phyloP scores from a whole-genome alignment of 768 basidiomycete species.

The Trametes punicea region DNA sequence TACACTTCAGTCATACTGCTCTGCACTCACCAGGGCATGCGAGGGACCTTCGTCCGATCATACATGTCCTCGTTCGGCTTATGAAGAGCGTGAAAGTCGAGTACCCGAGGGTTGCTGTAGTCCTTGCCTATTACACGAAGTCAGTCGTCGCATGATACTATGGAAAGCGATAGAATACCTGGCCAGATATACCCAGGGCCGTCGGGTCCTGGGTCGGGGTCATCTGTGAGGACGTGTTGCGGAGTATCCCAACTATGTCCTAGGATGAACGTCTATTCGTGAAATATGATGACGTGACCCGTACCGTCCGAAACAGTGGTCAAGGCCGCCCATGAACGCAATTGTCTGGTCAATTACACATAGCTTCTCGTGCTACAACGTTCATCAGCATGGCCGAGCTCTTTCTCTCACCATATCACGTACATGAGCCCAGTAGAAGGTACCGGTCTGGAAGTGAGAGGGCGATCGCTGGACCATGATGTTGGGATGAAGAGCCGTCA shows the following conservation, averaged over 20 bases:
- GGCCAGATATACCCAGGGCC: conserved; percentile 78
- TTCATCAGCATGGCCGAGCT: not conserved
- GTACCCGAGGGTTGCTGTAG: conserved; percentile 85
- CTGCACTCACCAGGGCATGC: conserved; percentile 87
- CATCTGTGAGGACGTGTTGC: conserved; percentile 87
- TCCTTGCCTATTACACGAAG: conserved; percentile 72
- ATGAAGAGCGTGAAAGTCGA: conserved; percentile 80
- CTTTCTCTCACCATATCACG: conserved; percentile 25
- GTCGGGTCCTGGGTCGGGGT: conserved; percentile 59
- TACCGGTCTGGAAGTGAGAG: conserved; percentile 95
- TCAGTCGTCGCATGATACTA: not conserved
- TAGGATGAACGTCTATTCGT: not conserved
- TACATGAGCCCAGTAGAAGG: conserved; percentile 98
- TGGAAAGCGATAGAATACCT: conserved; percentile 40
- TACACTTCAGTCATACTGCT: not conserved
- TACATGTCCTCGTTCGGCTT: conserved; percentile 97
- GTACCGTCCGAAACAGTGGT: conserved; percentile 87
- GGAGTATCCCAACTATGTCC: conserved; percentile 86
- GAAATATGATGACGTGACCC: not conserved
- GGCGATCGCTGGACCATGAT: conserved; percentile 97
- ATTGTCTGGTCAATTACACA: conserved; percentile 97
- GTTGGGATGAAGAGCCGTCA: conserved; percentile 81
- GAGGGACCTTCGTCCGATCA: conserved; percentile 80
- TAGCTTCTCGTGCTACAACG: conserved; percentile 85
- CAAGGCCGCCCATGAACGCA: conserved; percentile 97